These are phyloP conservation scores for Oryza glumipatula DNA, from an alignment of 176 grass and related monocot species.

Conservation along the genomic window DNA sequence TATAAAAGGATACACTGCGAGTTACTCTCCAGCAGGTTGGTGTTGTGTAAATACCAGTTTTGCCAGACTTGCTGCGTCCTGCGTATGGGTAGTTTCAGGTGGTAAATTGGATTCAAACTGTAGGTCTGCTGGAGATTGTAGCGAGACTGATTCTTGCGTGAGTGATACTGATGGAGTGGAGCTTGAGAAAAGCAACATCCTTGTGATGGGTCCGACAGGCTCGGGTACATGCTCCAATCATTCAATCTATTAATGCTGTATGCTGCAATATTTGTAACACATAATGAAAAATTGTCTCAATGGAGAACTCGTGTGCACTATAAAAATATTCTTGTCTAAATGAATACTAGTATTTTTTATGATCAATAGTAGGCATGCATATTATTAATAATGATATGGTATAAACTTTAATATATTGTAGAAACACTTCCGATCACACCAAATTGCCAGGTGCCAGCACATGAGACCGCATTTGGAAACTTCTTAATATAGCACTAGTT, in stretches of 20 bases:
- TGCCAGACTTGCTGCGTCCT: neutral
- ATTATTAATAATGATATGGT: constrained; percentile 7
- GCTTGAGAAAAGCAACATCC: constrained; percentile 84
- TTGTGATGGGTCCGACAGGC: constrained; percentile 72
- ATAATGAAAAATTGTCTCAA: neutral
- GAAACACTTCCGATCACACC: neutral
- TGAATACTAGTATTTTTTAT: neutral
- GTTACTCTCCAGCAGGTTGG: constrained; percentile 48
- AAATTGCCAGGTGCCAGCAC: neutral
- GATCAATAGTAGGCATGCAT: neutral
- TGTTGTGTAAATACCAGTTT: constrained; percentile 24
- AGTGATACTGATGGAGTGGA: constrained; percentile 57
- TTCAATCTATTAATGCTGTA: neutral
- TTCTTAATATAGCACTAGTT: neutral
- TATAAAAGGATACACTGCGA: constrained; percentile 67
- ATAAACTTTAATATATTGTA: neutral
- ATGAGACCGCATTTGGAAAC: neutral
- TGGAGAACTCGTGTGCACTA: neutral
- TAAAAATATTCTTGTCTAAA: constrained; percentile 25
- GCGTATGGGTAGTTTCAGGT: neutral
- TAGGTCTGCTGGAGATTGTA: constrained; percentile 51
- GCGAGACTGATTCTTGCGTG: constrained; percentile 17
- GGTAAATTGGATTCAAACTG: constrained; percentile 25
- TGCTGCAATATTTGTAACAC: constrained; percentile 8
- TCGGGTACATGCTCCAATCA: constrained; percentile 52